Evolutionary conservation across 1,139 yeast species (phyloP).

Genomic region (Yamadazyma siamensis): DNA sequence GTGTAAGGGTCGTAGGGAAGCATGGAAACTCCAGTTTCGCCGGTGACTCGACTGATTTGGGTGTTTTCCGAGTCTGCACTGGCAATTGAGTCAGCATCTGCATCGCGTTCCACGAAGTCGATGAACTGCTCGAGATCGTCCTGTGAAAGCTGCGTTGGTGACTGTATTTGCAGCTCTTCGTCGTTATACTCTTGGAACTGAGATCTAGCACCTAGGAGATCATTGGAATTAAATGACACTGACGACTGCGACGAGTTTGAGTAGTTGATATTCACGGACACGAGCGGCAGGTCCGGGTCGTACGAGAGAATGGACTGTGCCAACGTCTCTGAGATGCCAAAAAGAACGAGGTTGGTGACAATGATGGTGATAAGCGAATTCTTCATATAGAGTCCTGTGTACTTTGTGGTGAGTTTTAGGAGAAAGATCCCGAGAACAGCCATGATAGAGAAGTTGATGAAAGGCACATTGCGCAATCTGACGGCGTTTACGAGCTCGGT

Average conservation of each 20-base stretch:
- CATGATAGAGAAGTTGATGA: conserved; percentile 53
- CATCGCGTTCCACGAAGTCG: conserved; percentile 12
- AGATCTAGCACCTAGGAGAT: conserved; percentile 4
- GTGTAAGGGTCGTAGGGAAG: conserved; percentile 3
- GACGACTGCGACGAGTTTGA: not conserved
- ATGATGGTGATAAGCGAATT: conserved; percentile 74
- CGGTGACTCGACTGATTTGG: no score
- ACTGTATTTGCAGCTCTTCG: not conserved
- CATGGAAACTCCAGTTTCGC: conserved; percentile 3
- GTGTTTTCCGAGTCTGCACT: no score
- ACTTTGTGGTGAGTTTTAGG: conserved; percentile 51
- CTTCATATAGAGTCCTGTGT: conserved; percentile 61
- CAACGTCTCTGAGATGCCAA: conserved; percentile 84
- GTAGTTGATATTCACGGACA: conserved; percentile 20
- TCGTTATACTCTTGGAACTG: conserved; percentile 2
- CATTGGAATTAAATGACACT: conserved; percentile 15
- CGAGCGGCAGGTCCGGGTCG: conserved; percentile 20
- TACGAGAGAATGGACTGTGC: conserved; percentile 69
- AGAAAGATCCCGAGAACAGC: conserved; percentile 46
- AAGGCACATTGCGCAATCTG: conserved; percentile 43
- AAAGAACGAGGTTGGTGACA: conserved; percentile 76
- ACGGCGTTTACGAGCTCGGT: conserved; percentile 31
- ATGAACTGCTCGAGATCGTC: conserved; percentile 4
- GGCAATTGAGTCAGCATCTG: conserved; percentile 18
- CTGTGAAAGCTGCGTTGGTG: conserved; percentile 5